Evolutionary conservation across 306 rosid genomes (phyloP).

Genomic region (Morella rubra): DNA sequence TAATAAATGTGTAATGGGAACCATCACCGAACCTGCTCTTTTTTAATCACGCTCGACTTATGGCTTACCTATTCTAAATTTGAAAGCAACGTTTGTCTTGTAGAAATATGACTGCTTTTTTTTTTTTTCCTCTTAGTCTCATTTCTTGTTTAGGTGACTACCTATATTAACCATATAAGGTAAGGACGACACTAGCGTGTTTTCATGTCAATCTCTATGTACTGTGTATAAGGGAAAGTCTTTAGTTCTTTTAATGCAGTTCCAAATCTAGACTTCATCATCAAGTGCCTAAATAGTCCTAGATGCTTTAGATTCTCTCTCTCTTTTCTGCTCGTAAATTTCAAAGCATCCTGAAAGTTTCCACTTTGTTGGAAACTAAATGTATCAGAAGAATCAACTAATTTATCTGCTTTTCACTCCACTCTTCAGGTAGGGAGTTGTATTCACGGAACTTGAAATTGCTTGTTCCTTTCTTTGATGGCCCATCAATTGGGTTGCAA

Average conservation of each 20-base stretch:
- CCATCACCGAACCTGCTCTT: background rate
- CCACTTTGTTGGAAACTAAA: background rate
- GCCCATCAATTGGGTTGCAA: slow-evolving; percentile 64
- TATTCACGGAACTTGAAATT: slow-evolving; percentile 88
- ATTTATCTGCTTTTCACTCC: slow-evolving; percentile 30
- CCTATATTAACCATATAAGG: background rate
- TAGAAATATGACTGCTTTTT: background rate
- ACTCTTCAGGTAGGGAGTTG: slow-evolving; percentile 69
- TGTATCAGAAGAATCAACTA: slow-evolving; percentile 21
- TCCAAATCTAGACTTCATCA: background rate
- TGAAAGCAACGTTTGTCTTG: background rate
- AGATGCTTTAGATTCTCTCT: background rate
- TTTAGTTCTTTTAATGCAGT: background rate
- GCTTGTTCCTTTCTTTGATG: slow-evolving; percentile 88
- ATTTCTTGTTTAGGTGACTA: no score
- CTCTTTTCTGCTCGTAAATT: slow-evolving; percentile 2
- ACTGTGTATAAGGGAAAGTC: background rate
- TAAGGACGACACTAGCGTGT: background rate
- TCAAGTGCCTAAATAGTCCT: background rate
- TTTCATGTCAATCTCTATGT: background rate
- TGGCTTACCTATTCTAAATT: background rate
- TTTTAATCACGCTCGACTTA: background rate
- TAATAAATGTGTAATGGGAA: background rate
- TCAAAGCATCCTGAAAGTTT: background rate
- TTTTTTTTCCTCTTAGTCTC: background rate